phyloP scores from a whole-genome alignment of 306 rosid genomes.

The Lotus japonicus region DNA sequence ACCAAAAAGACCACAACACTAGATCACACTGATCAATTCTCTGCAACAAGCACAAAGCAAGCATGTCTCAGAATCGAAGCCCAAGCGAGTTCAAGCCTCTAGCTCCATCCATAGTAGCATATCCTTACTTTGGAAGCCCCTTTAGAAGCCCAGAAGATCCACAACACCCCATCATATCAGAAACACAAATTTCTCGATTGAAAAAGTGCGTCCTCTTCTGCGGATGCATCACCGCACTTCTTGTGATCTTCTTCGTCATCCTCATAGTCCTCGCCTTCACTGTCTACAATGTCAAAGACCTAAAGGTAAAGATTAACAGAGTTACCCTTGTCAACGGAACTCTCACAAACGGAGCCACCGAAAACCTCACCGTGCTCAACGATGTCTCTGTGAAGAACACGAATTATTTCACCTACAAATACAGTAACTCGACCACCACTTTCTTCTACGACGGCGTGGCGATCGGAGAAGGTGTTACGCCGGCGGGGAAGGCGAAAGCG shows the following conservation, averaged over 20 bases:
- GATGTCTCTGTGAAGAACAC: slow-evolving; percentile 30
- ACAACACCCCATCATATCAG: not conserved
- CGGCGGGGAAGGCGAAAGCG: slow-evolving; percentile 19
- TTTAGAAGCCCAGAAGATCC: not conserved
- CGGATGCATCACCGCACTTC: slow-evolving; percentile 36
- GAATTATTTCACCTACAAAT: slow-evolving; percentile 28
- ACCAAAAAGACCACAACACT: not conserved
- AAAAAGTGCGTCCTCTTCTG: not conserved
- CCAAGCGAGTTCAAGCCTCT: slow-evolving; percentile 19
- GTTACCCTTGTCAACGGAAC: not conserved
- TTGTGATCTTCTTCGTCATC: slow-evolving; percentile 27
- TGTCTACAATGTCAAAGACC: slow-evolving; percentile 42
- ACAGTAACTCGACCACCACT: not conserved
- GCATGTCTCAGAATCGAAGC: slow-evolving; percentile 24
- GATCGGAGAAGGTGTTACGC: slow-evolving; percentile 13
- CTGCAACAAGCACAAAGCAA: too few species aligned
- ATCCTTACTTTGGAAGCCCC: not conserved
- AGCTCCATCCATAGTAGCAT: slow-evolving; percentile 26
- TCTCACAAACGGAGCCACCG: not conserved
- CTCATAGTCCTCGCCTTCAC: slow-evolving; percentile 38
- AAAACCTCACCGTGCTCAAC: slow-evolving; percentile 6
- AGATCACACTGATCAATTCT: not conserved
- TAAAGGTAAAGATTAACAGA: slow-evolving; percentile 16
- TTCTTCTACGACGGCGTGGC: slow-evolving; percentile 14
- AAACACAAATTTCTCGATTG: not conserved